Evolutionary conservation across 257 asterid genomes (phyloP).

Genomic region (Ophiorrhiza pumila): DNA sequence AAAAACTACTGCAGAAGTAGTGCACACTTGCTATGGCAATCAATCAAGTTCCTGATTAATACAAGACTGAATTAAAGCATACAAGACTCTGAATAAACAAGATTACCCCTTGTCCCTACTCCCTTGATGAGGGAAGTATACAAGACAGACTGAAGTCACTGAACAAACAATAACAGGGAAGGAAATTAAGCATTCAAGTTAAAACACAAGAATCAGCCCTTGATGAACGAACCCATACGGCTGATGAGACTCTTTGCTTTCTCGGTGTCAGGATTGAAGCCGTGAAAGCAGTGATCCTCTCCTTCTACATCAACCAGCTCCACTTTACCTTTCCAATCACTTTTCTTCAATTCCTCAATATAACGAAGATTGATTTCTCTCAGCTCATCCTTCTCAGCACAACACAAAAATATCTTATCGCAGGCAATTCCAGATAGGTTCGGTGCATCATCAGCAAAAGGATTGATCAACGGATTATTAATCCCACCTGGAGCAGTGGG

Average conservation of each 20-base stretch:
- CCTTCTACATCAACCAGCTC: slow-evolving; percentile 22
- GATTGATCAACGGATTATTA: slow-evolving; percentile 27
- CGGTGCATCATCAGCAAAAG: slow-evolving; percentile 10
- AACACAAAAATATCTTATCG: slow-evolving; percentile 18
- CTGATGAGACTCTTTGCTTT: background rate
- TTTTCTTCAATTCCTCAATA: slow-evolving; percentile 20
- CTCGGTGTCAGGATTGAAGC: background rate
- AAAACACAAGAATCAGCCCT: background rate
- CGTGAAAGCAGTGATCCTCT: slow-evolving; percentile 20
- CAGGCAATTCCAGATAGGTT: slow-evolving; percentile 12
- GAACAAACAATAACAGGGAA: too few species aligned
- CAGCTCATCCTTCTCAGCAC: slow-evolving; percentile 19
- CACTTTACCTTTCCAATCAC: slow-evolving; percentile 22
- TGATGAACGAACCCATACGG: background rate
- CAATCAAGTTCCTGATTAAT: too few species aligned
- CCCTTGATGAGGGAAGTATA: too few species aligned
- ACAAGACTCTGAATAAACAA: too few species aligned
- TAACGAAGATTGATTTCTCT: slow-evolving; percentile 13
- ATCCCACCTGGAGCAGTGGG: slow-evolving; percentile 23
- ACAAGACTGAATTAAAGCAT: too few species aligned
- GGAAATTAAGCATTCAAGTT: too few species aligned
- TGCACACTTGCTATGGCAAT: too few species aligned
- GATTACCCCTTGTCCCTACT: too few species aligned
- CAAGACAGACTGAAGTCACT: too few species aligned
- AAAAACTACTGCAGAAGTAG: too few species aligned